Evolutionary conservation across 2,329 filamentous ascomycete genomes (phyloP).

Genomic region (Clonostachys byssicola): DNA sequence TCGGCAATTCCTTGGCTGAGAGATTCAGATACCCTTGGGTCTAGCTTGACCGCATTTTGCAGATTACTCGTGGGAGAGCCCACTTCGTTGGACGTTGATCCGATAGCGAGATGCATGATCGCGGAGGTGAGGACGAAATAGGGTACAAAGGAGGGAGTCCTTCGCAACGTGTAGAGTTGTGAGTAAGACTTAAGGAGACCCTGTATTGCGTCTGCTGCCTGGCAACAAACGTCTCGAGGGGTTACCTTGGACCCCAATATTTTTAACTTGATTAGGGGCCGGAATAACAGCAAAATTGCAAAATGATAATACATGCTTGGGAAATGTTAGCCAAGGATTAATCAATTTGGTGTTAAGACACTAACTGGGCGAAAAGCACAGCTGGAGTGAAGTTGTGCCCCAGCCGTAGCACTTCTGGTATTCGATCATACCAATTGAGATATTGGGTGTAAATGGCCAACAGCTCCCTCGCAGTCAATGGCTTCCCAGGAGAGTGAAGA

Average conservation of each 20-base stretch:
- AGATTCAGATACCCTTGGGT: slow-evolving; percentile 34
- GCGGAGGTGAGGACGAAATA: slow-evolving; percentile 58
- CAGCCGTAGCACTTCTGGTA: slow-evolving; percentile 60
- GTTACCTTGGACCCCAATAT: slow-evolving; percentile 60
- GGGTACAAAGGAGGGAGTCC: slow-evolving; percentile 57
- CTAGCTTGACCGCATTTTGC: slow-evolving; percentile 24
- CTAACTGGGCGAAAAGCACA: slow-evolving; percentile 71
- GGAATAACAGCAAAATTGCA: slow-evolving; percentile 68
- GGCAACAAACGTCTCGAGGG: slow-evolving; percentile 62
- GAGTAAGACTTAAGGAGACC: slow-evolving; percentile 52
- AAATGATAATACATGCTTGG: slow-evolving; percentile 67
- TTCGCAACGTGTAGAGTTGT: slow-evolving; percentile 51
- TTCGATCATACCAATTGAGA: slow-evolving; percentile 65
- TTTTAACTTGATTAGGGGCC: slow-evolving; percentile 62
- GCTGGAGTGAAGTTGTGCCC: slow-evolving; percentile 69
- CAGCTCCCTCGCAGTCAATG: slow-evolving; percentile 59
- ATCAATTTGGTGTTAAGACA: slow-evolving; percentile 9
- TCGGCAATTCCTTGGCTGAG: slow-evolving; percentile 52
- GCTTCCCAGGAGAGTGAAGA: slow-evolving; percentile 65
- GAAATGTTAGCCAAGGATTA: neutral
- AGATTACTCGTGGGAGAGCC: slow-evolving; percentile 15
- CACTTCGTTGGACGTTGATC: slow-evolving; percentile 21
- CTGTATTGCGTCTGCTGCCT: slow-evolving; percentile 57
- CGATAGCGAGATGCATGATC: slow-evolving; percentile 57
- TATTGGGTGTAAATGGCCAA: slow-evolving; percentile 64